Conservation (phyloP, 2,329 filamentous ascomycete species). For the Pestalotiopsis sp. region DNA sequence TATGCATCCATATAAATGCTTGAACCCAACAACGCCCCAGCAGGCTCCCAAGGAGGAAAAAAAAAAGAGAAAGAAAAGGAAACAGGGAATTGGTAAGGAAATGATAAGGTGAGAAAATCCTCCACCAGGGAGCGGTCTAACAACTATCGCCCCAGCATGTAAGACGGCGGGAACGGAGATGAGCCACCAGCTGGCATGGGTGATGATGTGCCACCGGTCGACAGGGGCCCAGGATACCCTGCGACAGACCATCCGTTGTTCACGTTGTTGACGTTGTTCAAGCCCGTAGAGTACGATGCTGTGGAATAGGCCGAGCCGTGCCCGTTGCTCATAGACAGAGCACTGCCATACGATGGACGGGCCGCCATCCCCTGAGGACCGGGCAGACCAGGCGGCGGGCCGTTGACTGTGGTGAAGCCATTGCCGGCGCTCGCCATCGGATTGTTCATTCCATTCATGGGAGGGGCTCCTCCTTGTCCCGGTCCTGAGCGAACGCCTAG, state of each 20-base stretch:
- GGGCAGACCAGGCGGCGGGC: slow-evolving; percentile 80
- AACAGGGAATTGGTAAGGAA: not conserved
- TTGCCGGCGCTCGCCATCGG: slow-evolving; percentile 55
- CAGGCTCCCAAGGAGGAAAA: not conserved
- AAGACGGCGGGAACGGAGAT: slow-evolving; percentile 24
- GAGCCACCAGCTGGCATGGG: slow-evolving; percentile 24
- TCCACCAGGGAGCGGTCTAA: not conserved
- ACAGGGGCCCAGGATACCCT: slow-evolving; percentile 26
- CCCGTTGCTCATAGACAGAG: slow-evolving; percentile 22
- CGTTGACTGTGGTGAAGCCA: slow-evolving; percentile 68
- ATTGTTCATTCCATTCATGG: slow-evolving; percentile 60
- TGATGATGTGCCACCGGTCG: slow-evolving; percentile 23
- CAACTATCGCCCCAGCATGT: slow-evolving; percentile 28
- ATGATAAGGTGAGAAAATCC: not conserved
- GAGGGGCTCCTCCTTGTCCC: slow-evolving; percentile 39
- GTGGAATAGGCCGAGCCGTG: slow-evolving; percentile 25
- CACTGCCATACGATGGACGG: slow-evolving; percentile 21
- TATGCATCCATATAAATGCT: slow-evolving; percentile 5
- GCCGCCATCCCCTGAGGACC: slow-evolving; percentile 70
- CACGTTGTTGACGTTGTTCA: slow-evolving; percentile 15
- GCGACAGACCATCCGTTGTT: slow-evolving; percentile 28
- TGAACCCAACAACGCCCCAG: not conserved
- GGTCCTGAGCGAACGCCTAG: slow-evolving; percentile 81
- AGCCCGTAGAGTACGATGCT: slow-evolving; percentile 22
- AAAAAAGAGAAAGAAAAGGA: not conserved